phyloP scores from a whole-genome alignment of 345 rosid species.

The Hibiscus trionum region DNA sequence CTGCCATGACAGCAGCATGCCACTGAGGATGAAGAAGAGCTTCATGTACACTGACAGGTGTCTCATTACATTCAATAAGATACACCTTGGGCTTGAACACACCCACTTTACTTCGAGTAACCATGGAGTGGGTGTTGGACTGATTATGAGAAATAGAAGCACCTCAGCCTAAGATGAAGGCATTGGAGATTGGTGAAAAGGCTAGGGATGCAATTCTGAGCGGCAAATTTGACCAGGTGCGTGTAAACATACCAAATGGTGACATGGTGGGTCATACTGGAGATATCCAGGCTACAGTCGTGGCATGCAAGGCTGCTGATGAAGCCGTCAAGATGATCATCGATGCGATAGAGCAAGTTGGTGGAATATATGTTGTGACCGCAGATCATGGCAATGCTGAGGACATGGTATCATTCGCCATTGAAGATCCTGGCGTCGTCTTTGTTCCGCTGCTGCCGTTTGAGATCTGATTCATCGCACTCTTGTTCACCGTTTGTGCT shows the following conservation, averaged over 20 bases:
- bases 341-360: constrained; percentile 76
- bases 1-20: too few relatives aligned
- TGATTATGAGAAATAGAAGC: too few relatives aligned
- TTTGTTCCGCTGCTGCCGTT: too few relatives aligned
- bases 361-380: constrained; percentile 85
- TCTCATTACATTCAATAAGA: too few relatives aligned
- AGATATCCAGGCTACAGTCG: constrained; percentile 76
- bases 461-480: too few relatives aligned
- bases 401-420: constrained; percentile 83
- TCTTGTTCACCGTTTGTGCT: too few relatives aligned
- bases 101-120: too few relatives aligned
- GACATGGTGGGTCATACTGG: constrained; percentile 99
- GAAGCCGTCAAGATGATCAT: constrained; percentile 89
- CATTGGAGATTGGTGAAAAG: constrained; percentile 79
- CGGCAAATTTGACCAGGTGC: constrained; percentile 80
- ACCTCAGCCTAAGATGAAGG: constrained; percentile 96
- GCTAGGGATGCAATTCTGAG: constrained; percentile 87
- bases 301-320: constrained; percentile 91
- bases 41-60: too few relatives aligned
- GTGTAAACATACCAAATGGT: constrained; percentile 84
- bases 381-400: constrained; percentile 99
- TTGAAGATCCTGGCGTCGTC: too few relatives aligned
- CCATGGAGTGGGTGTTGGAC: too few relatives aligned
- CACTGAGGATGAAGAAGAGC: too few relatives aligned
- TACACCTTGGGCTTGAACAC: too few relatives aligned